A percentile compares a stretch with the other conserved stretches of the same genome.
phyloP scores from a whole-genome alignment of 768 basidiomycete species.

The Kwoniella pini region DNA sequence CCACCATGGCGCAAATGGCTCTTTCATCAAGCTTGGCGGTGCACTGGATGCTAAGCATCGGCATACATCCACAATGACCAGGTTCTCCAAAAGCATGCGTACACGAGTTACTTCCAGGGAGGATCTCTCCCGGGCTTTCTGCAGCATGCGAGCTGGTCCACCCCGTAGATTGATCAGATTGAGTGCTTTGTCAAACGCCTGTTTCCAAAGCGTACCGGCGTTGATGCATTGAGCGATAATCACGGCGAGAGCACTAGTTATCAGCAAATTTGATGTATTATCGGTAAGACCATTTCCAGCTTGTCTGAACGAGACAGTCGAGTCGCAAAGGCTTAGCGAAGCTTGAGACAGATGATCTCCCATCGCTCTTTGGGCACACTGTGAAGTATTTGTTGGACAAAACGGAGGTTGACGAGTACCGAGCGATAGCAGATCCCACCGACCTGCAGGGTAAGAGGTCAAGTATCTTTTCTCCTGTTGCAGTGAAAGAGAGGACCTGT shows the following conservation, averaged over 20 bases:
- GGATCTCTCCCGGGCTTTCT: not conserved
- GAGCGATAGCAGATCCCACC: constrained; percentile 7
- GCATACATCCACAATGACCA: constrained; percentile 21
- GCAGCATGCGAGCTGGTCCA: constrained; percentile 17
- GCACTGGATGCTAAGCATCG: constrained; percentile 18
- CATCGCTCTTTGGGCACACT: not conserved
- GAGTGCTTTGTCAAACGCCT: constrained; percentile 10
- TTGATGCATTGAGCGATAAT: constrained; percentile 16
- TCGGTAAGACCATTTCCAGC: not conserved
- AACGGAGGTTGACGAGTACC: not conserved
- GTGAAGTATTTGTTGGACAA: not conserved
- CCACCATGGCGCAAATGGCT: constrained; percentile 21
- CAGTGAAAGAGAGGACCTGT: constrained; percentile 13
- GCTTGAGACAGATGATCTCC: constrained; percentile 8
- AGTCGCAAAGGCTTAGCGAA: constrained; percentile 8
- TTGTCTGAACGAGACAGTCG: constrained; percentile 5
- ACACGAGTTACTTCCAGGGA: not conserved
- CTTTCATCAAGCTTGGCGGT: constrained; percentile 17
- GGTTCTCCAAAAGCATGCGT: constrained; percentile 15
- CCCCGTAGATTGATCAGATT: constrained; percentile 8
- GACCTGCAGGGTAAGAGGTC: not conserved
- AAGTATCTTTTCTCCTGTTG: constrained; percentile 14
- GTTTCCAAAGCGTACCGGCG: constrained; percentile 13
- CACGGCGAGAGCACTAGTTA: constrained; percentile 11
- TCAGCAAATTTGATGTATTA: constrained; percentile 3